phyloP scores from a whole-genome alignment of 148 eudicot species.

The Cornus suecica region DNA sequence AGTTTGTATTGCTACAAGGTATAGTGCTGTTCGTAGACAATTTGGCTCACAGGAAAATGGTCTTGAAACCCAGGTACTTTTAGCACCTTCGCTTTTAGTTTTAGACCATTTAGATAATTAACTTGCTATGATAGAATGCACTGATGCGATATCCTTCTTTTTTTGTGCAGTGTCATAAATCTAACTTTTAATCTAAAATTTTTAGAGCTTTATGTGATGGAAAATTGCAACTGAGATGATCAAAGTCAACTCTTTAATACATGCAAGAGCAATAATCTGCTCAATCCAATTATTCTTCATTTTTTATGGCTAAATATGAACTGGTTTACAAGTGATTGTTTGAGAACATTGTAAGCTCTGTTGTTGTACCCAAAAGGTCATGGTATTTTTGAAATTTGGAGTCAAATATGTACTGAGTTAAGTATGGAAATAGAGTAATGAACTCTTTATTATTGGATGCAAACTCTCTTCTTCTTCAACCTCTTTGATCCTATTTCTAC shows the following conservation, averaged over 20 bases:
- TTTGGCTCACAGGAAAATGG: slow-evolving; percentile 84
- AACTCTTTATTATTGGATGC: too few relatives aligned
- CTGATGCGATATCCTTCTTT: background rate
- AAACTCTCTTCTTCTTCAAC: too few relatives aligned
- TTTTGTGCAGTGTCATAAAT: background rate
- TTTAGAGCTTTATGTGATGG: background rate
- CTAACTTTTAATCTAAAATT: background rate
- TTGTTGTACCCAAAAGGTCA: too few relatives aligned
- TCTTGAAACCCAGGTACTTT: slow-evolving; percentile 83
- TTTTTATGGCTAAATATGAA: background rate
- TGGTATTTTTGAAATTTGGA: too few relatives aligned
- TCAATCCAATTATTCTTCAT: background rate
- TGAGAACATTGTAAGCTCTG: too few relatives aligned
- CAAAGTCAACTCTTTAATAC: background rate
- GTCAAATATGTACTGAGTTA: too few relatives aligned
- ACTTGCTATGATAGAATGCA: background rate
- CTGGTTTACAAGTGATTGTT: background rate
- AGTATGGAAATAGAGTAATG: too few relatives aligned
- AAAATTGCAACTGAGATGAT: background rate
- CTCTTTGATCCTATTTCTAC: too few relatives aligned
- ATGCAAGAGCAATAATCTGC: background rate
- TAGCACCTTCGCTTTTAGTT: background rate
- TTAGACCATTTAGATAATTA: background rate
- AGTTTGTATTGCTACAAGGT: slow-evolving; percentile 93
- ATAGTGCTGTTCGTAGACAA: slow-evolving; percentile 93